Percentiles rank a stretch among this genome's conserved stretches.
phyloP scores from a whole-genome alignment of 768 basidiomycete species.

The Hypholoma fasciculare region DNA sequence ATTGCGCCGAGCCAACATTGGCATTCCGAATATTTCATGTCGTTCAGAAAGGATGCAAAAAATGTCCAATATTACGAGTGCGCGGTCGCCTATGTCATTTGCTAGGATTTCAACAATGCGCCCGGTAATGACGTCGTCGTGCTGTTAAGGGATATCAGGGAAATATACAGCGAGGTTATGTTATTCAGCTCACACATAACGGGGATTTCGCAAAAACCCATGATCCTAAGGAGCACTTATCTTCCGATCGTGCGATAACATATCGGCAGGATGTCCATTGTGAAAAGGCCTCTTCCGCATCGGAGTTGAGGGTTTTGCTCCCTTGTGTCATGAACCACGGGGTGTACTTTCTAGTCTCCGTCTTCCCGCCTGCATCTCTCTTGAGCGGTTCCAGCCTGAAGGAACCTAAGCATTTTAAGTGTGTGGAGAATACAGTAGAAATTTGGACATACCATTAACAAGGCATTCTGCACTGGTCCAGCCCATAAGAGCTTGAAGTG shows the following conservation, averaged over 20 bases:
- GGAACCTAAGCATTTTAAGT: neutral
- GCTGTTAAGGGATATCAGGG: neutral
- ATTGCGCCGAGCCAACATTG: conserved; percentile 11
- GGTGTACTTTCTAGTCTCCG: neutral
- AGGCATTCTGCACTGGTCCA: neutral
- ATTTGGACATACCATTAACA: neutral
- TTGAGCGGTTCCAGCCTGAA: neutral
- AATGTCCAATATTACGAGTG: conserved; percentile 15
- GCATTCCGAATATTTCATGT: conserved; percentile 22
- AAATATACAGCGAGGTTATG: neutral
- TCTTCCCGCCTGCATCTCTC: neutral
- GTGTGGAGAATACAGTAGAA: neutral
- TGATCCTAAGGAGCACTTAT: conserved; percentile 20
- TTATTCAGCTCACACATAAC: conserved; percentile 1
- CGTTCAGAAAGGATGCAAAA: conserved; percentile 13
- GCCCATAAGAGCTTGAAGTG: neutral
- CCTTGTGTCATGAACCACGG: neutral
- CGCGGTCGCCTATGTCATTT: neutral
- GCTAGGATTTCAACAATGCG: conserved; percentile 19
- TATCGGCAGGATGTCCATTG: neutral
- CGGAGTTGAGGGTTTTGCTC: neutral
- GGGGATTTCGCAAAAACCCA: conserved; percentile 24
- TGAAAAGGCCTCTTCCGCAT: neutral
- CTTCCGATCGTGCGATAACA: conserved; percentile 5
- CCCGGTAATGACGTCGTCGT: conserved; percentile 4